phyloP scores from a whole-genome alignment of 1,139 yeast genomes.

The Kodamaea fungicola region DNA sequence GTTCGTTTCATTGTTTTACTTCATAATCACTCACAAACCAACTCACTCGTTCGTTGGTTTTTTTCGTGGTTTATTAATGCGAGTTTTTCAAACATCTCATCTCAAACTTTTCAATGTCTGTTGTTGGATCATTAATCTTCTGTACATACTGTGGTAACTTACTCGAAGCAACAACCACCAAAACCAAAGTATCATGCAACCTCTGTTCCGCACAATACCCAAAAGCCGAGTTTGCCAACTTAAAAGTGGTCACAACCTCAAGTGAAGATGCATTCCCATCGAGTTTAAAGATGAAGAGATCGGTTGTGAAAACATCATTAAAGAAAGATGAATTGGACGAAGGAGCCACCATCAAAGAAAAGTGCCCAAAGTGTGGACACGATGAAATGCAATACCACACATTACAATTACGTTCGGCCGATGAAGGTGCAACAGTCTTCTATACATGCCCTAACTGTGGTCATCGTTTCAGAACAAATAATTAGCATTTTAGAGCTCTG shows the following conservation, averaged over 20 bases:
- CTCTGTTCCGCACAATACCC: slow-evolving; percentile 65
- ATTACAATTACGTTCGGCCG: slow-evolving; percentile 93
- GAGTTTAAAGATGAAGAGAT: slow-evolving; percentile 69
- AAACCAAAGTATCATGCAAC: slow-evolving; percentile 52
- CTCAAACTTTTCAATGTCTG: slow-evolving; percentile 58
- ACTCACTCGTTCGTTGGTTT: no score
- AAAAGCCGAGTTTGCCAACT: slow-evolving; percentile 59
- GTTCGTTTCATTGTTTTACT: no score
- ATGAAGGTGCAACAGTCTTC: slow-evolving; percentile 96
- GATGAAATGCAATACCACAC: slow-evolving; percentile 99
- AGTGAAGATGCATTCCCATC: slow-evolving; percentile 94
- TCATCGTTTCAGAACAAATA: slow-evolving; percentile 89
- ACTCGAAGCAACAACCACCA: slow-evolving; percentile 62
- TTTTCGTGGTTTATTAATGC: no score
- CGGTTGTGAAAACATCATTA: slow-evolving; percentile 84
- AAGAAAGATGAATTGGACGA: slow-evolving; percentile 79
- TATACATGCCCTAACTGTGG: slow-evolving; percentile 94
- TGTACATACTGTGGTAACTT: slow-evolving; percentile 93
- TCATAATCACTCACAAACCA: no score
- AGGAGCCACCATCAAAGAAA: slow-evolving; percentile 94
- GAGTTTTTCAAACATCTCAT: neutral
- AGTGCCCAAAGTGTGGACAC: slow-evolving; percentile 95
- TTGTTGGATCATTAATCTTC: slow-evolving; percentile 90
- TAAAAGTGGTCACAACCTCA: slow-evolving; percentile 83
- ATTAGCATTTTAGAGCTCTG: slow-evolving; percentile 31